Evolutionary conservation across 257 asterid genomes (phyloP).

Genomic region (Thymus quinquecostatus): DNA sequence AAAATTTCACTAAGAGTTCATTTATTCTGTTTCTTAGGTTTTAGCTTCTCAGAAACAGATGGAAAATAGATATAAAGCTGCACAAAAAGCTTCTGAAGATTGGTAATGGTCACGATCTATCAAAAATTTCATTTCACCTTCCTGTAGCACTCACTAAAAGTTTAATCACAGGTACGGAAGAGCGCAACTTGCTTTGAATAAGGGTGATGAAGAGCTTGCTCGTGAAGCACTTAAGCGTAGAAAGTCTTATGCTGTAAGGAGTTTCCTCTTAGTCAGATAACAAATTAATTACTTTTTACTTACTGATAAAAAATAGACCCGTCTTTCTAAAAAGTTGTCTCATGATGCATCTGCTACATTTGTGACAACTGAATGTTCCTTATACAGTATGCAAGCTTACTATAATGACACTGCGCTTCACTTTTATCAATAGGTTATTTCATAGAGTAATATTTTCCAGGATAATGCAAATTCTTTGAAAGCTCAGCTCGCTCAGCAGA

Average conservation of each 20-base stretch:
- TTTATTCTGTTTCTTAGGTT: constrained; percentile 56
- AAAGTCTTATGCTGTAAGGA: constrained; percentile 84
- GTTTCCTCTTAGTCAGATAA: constrained; percentile 14
- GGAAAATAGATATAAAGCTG: constrained; percentile 87
- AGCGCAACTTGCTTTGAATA: constrained; percentile 94
- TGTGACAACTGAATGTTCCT: constrained; percentile 14
- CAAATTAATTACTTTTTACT: constrained; percentile 5
- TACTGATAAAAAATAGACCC: constrained; percentile 25
- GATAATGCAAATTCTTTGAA: constrained; percentile 88
- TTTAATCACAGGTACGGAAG: constrained; percentile 77
- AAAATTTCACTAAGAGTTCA: constrained; percentile 10
- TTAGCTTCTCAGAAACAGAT: constrained; percentile 96
- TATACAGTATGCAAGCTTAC: constrained; percentile 22
- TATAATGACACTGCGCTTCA: not conserved
- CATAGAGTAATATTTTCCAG: constrained; percentile 40
- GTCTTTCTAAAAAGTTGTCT: constrained; percentile 1
- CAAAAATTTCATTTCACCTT: constrained; percentile 26
- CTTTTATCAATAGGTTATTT: not conserved
- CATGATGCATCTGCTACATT: constrained; percentile 24
- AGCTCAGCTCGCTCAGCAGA: constrained; percentile 92
- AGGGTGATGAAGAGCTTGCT: constrained; percentile 98
- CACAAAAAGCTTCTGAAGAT: constrained; percentile 90
- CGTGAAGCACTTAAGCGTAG: constrained; percentile 98
- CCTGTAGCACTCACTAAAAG: constrained; percentile 28
- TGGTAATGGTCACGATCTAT: constrained; percentile 56